Percentiles rank a stretch among this genome's conserved stretches.
Conservation (phyloP, 805 yeast genomes). For the Teunomyces kruisii region DNA sequence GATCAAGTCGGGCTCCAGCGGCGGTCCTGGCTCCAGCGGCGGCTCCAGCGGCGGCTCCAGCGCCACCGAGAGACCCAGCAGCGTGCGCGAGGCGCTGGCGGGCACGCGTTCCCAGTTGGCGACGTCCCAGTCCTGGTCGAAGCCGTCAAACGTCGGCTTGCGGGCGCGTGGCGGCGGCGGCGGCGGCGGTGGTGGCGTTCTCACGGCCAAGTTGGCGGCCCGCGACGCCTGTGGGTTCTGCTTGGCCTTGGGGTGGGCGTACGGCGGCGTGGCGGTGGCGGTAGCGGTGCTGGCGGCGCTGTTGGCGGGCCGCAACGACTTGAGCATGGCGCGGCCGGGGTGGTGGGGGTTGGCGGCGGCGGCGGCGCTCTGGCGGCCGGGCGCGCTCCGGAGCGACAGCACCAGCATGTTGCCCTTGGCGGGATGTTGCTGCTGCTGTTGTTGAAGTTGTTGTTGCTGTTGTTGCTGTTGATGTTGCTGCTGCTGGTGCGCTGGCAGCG, state of each 20-base stretch:
- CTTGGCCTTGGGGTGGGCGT: too few species aligned
- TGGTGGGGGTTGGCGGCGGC: not conserved
- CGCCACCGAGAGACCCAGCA: slow-evolving; percentile 6
- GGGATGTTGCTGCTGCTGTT: slow-evolving; percentile 1
- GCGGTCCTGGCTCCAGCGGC: too few species aligned
- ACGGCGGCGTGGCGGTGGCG: too few species aligned
- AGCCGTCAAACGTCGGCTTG: slow-evolving; percentile 29
- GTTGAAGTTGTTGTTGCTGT: too few species aligned
- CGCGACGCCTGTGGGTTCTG: slow-evolving; percentile 20
- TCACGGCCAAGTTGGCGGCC: slow-evolving; percentile 33
- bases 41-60: too few species aligned
- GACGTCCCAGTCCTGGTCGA: slow-evolving; percentile 37
- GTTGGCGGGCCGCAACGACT: slow-evolving; percentile 25
- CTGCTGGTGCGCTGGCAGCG: not conserved
- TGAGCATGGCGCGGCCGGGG: slow-evolving; percentile 27
- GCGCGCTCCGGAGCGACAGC: slow-evolving; percentile 18
- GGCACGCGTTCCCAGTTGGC: slow-evolving; percentile 7
- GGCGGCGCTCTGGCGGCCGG: slow-evolving; percentile 16
- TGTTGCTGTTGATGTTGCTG: too few species aligned
- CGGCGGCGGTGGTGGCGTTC: slow-evolving; percentile 11
- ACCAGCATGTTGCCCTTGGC: slow-evolving; percentile 14
- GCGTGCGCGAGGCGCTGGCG: slow-evolving; percentile 4
- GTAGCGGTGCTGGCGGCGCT: slow-evolving; percentile 3
- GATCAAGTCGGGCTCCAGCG: slow-evolving; percentile 61
- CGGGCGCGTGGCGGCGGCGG: slow-evolving; percentile 2